Conservation (phyloP, 2,329 filamentous ascomycete genomes). For the Sarocladiaceae sp. region DNA sequence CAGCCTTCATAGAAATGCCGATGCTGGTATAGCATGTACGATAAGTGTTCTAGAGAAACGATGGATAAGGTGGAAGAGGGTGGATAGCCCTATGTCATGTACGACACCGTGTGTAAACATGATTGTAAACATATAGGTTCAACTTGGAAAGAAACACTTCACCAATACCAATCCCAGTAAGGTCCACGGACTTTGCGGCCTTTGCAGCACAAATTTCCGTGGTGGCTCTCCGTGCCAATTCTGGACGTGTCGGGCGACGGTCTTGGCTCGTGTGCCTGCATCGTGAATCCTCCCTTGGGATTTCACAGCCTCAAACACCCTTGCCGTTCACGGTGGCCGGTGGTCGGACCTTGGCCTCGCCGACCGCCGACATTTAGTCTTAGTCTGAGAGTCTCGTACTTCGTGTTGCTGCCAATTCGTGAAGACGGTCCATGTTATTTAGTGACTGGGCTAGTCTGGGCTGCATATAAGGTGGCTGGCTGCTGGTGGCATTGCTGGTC, state of each 20-base stretch:
- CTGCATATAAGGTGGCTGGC: neutral
- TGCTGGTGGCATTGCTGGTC: neutral
- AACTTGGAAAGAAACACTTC: too few species aligned
- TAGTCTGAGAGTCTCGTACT: neutral
- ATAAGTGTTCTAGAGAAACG: constrained; percentile 5
- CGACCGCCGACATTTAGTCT: neutral
- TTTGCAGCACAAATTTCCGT: too few species aligned
- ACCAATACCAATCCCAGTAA: too few species aligned
- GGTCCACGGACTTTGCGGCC: too few species aligned
- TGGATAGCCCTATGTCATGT: too few species aligned
- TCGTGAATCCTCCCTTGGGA: neutral
- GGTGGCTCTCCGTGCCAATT: too few species aligned
- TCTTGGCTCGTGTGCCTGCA: too few species aligned
- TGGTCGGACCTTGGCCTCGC: neutral
- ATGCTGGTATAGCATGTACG: constrained; percentile 6
- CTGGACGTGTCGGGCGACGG: too few species aligned
- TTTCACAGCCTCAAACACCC: neutral
- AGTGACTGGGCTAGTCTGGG: too few species aligned
- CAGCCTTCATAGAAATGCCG: neutral
- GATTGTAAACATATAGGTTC: too few species aligned
- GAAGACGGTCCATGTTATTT: too few species aligned
- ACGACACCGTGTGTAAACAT: too few species aligned
- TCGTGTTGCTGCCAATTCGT: neutral
- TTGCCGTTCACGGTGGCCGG: constrained; percentile 1
- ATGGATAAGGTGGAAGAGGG: neutral